Evolutionary conservation across 139 green algal genomes (phyloP), one percentile per base, ranked within the genome.

Genomic region (Eudorina sp.): DNA sequence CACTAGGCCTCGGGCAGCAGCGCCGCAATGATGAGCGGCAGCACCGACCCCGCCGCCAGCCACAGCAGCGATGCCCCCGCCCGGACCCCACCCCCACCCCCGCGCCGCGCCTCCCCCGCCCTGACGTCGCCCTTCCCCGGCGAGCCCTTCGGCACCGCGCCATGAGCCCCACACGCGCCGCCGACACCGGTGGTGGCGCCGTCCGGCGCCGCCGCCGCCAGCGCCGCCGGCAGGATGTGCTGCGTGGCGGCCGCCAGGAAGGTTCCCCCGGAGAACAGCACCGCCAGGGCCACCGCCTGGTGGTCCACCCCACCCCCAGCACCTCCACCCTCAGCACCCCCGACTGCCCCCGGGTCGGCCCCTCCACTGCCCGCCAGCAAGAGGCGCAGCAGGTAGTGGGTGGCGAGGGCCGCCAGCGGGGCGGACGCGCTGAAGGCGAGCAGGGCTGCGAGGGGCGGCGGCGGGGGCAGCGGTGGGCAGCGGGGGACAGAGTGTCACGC

Each of bases 201-300:
- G 31, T 31, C 13, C n/a, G 38, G 9, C 21, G 19, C 16, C 46
- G 43, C 34, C 23, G 46, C 23, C 74, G 40, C 58, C 40, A 93
- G 53, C 31, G 93, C 88, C 84, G 91, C 90, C 7, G 94, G 94
- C 53, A 96, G 85, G 48, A 96, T 94, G 86, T 96, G 94, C 84
- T 95, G 92, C 41, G 86, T 92, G 51, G 89, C 90, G 0, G 94
- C 94, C 46, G 95, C 89, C 70, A 96, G 83, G 75, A 96, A 96
- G 6, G 94, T 96, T 13, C 94, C 94, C 9, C 94, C 94, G 38
- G 86, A 93, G 83, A 96, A 93, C 25, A 96, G 51, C 29, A 88
- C 43, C 21, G 51, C 83, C 9, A 88, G 68, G 2, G 83, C 66
- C 6, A 72, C 38, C 29, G 18, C 51, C 68, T 88, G 83, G n/a